Conservation (phyloP, 2,329 filamentous ascomycete species). For the Trichoderma simmonsii region DNA sequence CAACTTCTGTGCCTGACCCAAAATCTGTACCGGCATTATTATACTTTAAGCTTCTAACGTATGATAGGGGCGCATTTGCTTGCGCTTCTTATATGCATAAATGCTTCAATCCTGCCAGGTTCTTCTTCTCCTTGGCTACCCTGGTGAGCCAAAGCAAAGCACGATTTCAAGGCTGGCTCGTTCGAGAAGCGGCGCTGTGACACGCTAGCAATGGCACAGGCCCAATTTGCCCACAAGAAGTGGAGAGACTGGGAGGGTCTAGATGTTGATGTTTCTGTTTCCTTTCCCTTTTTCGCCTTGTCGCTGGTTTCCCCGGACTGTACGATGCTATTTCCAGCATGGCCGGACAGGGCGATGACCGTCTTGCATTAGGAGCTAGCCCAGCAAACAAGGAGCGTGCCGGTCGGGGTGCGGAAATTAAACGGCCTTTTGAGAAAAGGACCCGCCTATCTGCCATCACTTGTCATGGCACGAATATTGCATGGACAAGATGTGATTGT, state of each 20-base stretch:
- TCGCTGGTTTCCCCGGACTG: conserved; percentile 4
- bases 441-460: not conserved
- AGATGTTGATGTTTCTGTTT: not conserved
- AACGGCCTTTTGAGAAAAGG: not conserved
- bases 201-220: not conserved
- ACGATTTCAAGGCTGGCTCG: not conserved
- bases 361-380: not conserved
- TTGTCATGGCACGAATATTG: not conserved
- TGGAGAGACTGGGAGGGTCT: not conserved
- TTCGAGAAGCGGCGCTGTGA: not conserved
- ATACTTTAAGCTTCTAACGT: not conserved
- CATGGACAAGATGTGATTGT: not conserved
- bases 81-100: not conserved
- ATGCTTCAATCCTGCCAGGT: not conserved
- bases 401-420: conserved; percentile 4
- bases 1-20: not conserved
- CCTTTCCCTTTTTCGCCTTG: not conserved
- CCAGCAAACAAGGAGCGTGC: not conserved
- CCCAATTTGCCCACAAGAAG: not conserved
- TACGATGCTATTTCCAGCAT: not conserved
- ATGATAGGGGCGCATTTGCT: not conserved
- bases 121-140: not conserved
- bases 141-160: not conserved
- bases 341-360: not conserved
- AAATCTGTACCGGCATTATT: not conserved